phyloP scores from a whole-genome alignment of 2,329 filamentous ascomycete genomes.

The Dothideomycetes sp. region DNA sequence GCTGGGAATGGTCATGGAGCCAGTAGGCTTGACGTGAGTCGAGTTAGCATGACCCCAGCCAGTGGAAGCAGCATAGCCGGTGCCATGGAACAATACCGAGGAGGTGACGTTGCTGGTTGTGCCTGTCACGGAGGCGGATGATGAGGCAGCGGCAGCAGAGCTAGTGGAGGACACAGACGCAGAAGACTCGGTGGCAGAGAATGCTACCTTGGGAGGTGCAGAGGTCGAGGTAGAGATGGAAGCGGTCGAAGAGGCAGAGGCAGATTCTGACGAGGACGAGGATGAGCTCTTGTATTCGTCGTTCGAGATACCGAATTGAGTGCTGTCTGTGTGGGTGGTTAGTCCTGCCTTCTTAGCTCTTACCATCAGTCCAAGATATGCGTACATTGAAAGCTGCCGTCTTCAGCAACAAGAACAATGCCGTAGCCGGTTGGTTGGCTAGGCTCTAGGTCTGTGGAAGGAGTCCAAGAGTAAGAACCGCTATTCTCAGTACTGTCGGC shows the following conservation, averaged over 20 bases:
- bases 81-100: not conserved
- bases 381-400: slow-evolving; percentile 45
- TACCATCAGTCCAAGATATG: not conserved
- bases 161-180: slow-evolving; percentile 7
- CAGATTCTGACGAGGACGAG: slow-evolving; percentile 12
- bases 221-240: slow-evolving; percentile 9
- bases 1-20: slow-evolving; percentile 21
- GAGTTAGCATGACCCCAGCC: slow-evolving; percentile 7
- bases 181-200: not conserved
- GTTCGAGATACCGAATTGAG: slow-evolving; percentile 51
- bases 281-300: slow-evolving; percentile 19
- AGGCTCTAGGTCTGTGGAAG: slow-evolving; percentile 31
- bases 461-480: slow-evolving; percentile 46
- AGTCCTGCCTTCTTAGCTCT: not conserved
- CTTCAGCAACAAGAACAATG: slow-evolving; percentile 49
- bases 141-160: slow-evolving; percentile 23
- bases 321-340: slow-evolving; percentile 26
- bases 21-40: slow-evolving; percentile 22
- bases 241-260: slow-evolving; percentile 10
- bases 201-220: not conserved
- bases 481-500: slow-evolving; percentile 28
- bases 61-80: not conserved
- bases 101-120: not conserved
- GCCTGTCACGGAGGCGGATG: not conserved
- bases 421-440: slow-evolving; percentile 46